These are phyloP conservation scores for Saccharomycopsis phalli DNA, from an alignment of 1,139 yeast species.

Conservation along the genomic window DNA sequence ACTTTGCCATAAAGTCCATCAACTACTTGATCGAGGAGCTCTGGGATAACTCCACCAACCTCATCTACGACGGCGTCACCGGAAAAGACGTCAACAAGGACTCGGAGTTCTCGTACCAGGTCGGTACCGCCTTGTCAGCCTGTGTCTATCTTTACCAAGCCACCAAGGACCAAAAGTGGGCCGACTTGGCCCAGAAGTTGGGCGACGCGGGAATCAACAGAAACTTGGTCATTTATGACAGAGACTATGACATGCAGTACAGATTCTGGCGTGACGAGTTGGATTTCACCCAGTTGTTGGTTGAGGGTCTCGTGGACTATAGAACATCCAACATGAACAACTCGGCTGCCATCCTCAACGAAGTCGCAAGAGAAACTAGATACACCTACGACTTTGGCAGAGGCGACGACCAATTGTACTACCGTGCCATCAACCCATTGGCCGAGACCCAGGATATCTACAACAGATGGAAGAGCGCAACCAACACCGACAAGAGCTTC, in stretches of 20 bases:
- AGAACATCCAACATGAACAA: constrained; percentile 7
- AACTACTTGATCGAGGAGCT: constrained; percentile 9
- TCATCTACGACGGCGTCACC: constrained; percentile 18
- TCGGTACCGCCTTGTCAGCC: constrained; percentile 19
- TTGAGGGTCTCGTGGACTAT: constrained; percentile 16
- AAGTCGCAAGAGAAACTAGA: constrained; percentile 16
- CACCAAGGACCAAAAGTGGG: constrained; percentile 11
- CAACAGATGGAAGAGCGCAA: constrained; percentile 12
- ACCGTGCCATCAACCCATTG: constrained; percentile 10
- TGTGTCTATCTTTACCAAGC: constrained; percentile 7
- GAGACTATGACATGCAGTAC: constrained; percentile 6
- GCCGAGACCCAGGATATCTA: constrained; percentile 4
- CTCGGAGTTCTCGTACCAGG: constrained; percentile 17
- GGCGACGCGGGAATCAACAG: constrained; percentile 11
- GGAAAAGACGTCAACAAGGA: constrained; percentile 3
- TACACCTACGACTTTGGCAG: constrained; percentile 15
- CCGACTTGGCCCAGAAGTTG: constrained; percentile 9
- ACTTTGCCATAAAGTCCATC: constrained; percentile 15
- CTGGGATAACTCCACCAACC: constrained; percentile 17
- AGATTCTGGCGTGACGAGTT: constrained; percentile 17
- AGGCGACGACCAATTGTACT: constrained; percentile 18
- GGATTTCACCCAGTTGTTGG: constrained; percentile 18
- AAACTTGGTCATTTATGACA: constrained; percentile 8
- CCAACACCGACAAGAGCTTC: constrained; percentile 7
- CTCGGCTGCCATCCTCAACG: constrained; percentile 5